These are phyloP conservation scores for Oryza coarctata DNA, from an alignment of 176 grass and related monocot genomes.

Conservation along the genomic window DNA sequence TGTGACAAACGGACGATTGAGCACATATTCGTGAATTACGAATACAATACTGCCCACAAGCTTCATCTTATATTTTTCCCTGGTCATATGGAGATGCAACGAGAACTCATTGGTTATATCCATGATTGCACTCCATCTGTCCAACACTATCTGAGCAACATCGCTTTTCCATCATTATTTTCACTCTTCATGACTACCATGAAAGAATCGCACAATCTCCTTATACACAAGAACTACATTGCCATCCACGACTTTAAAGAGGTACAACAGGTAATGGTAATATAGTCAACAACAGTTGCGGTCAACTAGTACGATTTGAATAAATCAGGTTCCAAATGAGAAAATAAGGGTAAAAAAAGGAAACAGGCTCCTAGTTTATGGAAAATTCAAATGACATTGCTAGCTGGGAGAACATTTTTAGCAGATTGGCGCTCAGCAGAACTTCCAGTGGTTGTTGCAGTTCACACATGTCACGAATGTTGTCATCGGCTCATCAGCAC, in stretches of 20 bases:
- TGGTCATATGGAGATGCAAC: neutral
- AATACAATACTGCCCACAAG: neutral
- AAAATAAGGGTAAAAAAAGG: neutral
- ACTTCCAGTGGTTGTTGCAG: conserved; percentile 96
- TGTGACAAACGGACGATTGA: neutral
- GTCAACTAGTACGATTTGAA: conserved; percentile 48
- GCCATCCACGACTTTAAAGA: conserved; percentile 18
- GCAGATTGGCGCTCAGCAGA: conserved; percentile 50
- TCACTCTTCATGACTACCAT: neutral
- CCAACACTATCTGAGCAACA: neutral
- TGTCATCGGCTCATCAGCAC: conserved; percentile 89
- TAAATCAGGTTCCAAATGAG: conserved; percentile 29
- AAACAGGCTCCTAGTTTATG: conserved; percentile 28
- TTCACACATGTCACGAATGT: conserved; percentile 92
- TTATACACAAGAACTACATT: conserved; percentile 31
- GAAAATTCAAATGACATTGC: conserved; percentile 23
- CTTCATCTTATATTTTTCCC: neutral
- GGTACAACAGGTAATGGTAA: conserved; percentile 20
- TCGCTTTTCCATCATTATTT: neutral
- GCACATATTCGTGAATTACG: neutral
- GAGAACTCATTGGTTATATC: neutral
- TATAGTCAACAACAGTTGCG: conserved; percentile 35
- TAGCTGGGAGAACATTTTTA: conserved; percentile 16
- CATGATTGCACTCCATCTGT: neutral
- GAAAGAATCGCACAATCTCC: neutral